phyloP scores from a whole-genome alignment of 306 rosid genomes.

The Rubus idaeus region DNA sequence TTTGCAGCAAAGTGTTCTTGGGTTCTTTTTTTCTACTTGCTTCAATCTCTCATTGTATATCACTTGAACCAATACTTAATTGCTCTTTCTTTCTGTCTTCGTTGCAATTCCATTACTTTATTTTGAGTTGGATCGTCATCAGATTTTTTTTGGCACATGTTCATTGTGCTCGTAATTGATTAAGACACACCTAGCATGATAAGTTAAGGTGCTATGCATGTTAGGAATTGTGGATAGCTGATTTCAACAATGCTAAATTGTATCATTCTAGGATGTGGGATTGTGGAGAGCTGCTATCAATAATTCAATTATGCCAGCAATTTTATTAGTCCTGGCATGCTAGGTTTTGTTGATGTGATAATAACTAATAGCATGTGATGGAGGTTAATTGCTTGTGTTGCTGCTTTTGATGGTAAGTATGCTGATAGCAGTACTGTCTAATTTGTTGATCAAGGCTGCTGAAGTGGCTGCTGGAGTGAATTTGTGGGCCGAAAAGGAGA shows the following conservation, averaged over 20 bases:
- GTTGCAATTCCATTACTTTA: not conserved
- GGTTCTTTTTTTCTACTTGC: not conserved
- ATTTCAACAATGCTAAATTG: too few relatives aligned
- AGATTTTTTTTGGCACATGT: not conserved
- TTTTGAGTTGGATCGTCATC: not conserved
- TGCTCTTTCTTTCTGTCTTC: not conserved
- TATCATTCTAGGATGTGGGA: too few relatives aligned
- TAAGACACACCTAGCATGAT: not conserved
- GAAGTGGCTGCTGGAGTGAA: slow-evolving; percentile 64
- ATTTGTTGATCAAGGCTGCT: slow-evolving; percentile 43
- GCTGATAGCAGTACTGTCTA: not conserved
- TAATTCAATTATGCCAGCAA: not conserved
- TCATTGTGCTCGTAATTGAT: not conserved
- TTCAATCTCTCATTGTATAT: not conserved
- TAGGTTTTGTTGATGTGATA: not conserved
- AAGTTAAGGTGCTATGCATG: not conserved
- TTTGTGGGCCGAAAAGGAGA: slow-evolving; percentile 73
- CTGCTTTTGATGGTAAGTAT: slow-evolving; percentile 1
- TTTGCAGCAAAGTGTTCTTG: too few relatives aligned
- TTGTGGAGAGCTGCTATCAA: not conserved
- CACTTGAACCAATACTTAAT: not conserved
- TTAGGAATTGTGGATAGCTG: not conserved
- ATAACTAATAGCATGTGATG: not conserved
- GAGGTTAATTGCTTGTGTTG: not conserved
- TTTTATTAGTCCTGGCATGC: not conserved